These are phyloP conservation scores for Suillus fuscotomentosus DNA, from an alignment of 768 basidiomycete species.

Conservation along the genomic window DNA sequence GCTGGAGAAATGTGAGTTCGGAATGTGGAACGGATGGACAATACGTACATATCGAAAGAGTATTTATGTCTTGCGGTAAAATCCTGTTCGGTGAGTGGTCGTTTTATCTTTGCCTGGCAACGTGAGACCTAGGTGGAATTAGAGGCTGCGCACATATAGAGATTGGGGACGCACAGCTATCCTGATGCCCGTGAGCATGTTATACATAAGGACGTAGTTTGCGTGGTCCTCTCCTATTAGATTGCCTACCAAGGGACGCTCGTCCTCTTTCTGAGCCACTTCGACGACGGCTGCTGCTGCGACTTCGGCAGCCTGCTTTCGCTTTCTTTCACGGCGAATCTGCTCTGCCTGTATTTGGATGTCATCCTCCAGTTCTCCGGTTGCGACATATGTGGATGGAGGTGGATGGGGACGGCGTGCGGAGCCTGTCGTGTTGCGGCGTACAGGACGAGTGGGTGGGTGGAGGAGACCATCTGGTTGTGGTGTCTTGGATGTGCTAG, in stretches of 20 bases:
- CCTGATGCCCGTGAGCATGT: constrained; percentile 98
- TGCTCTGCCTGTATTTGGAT: constrained; percentile 89
- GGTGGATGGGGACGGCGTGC: constrained; percentile 29
- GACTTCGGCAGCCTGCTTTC: constrained; percentile 63
- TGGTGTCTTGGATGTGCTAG: constrained; percentile 24
- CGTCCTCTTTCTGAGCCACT: constrained; percentile 35
- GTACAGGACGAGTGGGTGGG: constrained; percentile 48
- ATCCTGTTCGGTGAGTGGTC: constrained; percentile 82
- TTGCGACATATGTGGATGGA: constrained; percentile 39
- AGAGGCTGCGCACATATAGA: constrained; percentile 9
- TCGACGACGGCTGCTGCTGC: constrained; percentile 49
- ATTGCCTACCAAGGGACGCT: constrained; percentile 81
- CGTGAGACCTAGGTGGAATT: constrained; percentile 70
- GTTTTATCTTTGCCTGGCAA: constrained; percentile 93
- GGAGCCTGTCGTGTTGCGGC: constrained; percentile 75
- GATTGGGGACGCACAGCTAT: constrained; percentile 66
- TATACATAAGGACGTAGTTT: constrained; percentile 99
- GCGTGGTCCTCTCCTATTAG: constrained; percentile 98
- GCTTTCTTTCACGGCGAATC: constrained; percentile 80
- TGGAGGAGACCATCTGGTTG: constrained; percentile 51
- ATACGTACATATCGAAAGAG: constrained; percentile 90
- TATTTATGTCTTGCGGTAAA: constrained; percentile 90
- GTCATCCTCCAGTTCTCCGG: constrained; percentile 45
- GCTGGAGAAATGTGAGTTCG: constrained; percentile 37
- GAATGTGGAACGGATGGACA: background rate